These are phyloP conservation scores for Akanthomyces dipterigenus DNA, from an alignment of 2,329 filamentous ascomycete species.

Conservation along the genomic window DNA sequence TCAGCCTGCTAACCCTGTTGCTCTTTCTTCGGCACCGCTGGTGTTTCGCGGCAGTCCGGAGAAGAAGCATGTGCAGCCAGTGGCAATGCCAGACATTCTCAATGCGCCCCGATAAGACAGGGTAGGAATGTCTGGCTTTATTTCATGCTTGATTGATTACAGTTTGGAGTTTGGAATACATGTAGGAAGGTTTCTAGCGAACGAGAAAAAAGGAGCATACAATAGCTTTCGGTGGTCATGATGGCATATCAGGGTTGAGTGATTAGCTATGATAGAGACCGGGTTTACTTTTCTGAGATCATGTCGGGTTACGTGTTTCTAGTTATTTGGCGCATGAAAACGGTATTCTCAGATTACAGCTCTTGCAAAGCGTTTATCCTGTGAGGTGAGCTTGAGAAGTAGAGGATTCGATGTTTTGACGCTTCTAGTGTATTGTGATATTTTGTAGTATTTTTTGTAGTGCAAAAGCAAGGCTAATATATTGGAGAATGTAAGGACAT, in stretches of 20 bases:
- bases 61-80: constrained; percentile 36
- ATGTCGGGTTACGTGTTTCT: neutral
- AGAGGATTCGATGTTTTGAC: neutral
- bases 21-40: constrained; percentile 38
- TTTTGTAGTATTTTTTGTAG: neutral
- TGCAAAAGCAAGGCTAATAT: neutral
- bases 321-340: neutral
- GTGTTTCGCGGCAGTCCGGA: constrained; percentile 58
- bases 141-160: constrained; percentile 17
- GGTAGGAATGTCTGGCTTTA: neutral
- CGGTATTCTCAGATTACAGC: neutral
- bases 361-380: neutral
- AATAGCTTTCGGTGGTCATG: neutral
- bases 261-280: neutral
- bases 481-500: neutral
- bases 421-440: neutral
- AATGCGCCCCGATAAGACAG: neutral
- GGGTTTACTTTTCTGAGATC: neutral
- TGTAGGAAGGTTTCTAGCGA: neutral
- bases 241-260: neutral
- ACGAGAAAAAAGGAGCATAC: neutral
- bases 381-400: too few relatives aligned
- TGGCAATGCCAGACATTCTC: constrained; percentile 21
- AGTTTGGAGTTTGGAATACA: constrained; percentile 12
- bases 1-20: constrained; percentile 23